A percentile compares a stretch with the other conserved stretches of the same genome.
Evolutionary conservation across 805 yeast genomes (phyloP).

Genomic region (Pichia occidentalis): DNA sequence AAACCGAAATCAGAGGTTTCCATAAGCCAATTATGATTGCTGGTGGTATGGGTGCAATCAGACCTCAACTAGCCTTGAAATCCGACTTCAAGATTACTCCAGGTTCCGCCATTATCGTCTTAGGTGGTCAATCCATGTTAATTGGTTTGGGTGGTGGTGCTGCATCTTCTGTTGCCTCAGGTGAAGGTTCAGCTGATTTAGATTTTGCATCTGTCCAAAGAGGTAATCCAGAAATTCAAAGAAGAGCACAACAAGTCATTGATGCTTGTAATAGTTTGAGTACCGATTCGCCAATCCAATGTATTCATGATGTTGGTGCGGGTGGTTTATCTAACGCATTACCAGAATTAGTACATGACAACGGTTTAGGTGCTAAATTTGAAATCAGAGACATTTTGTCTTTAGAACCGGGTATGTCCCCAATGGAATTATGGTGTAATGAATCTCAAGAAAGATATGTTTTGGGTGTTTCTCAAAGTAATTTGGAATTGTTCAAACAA

Average conservation of each 20-base stretch:
- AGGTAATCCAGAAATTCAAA: constrained; percentile 98
- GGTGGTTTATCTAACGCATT: constrained; percentile 97
- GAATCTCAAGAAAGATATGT: constrained; percentile 99
- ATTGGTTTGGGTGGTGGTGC: constrained; percentile 99
- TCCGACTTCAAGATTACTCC: constrained; percentile 77
- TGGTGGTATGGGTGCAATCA: constrained; percentile 96
- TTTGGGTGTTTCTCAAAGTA: constrained; percentile 78
- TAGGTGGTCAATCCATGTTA: constrained; percentile 97
- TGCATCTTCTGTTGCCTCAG: constrained; percentile 93
- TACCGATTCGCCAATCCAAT: constrained; percentile 70
- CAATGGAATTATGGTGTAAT: constrained; percentile 99
- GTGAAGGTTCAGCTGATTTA: constrained; percentile 91
- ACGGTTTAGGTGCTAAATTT: constrained; percentile 88
- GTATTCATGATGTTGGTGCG: constrained; percentile 98
- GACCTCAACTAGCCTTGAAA: constrained; percentile 89
- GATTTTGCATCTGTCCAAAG: constrained; percentile 99
- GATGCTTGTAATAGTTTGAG: constrained; percentile 89
- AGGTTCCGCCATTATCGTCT: constrained; percentile 82
- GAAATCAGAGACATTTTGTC: constrained; percentile 87
- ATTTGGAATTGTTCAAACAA: constrained; percentile 61
- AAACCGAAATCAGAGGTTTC: constrained; percentile 82
- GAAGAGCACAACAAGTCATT: constrained; percentile 97
- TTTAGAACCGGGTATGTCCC: constrained; percentile 96
- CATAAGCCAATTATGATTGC: constrained; percentile 99
- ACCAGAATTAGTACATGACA: constrained; percentile 96